A percentile compares a stretch with the other conserved stretches of the same genome.
Conservation (phyloP, 495 filamentous ascomycete species). For the Beverwykella pulmonaria region DNA sequence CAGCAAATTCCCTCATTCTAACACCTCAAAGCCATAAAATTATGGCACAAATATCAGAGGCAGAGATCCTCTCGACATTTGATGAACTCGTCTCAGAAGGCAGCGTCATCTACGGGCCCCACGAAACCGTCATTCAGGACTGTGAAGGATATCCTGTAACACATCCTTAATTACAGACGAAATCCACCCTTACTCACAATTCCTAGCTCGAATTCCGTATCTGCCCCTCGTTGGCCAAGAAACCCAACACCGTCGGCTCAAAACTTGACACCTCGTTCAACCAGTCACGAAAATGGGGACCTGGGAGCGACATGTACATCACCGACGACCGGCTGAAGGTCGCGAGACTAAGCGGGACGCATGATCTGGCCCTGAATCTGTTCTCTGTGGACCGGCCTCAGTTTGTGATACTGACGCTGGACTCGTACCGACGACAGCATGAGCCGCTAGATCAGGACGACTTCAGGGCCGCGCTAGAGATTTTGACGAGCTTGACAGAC, state of each 20-base stretch:
- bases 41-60: slow-evolving; percentile 3
- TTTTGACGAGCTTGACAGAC: background rate
- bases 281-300: slow-evolving; percentile 13
- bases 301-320: slow-evolving; percentile 28
- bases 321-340: slow-evolving; percentile 15
- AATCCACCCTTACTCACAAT: background rate
- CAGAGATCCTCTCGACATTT: slow-evolving; percentile 18
- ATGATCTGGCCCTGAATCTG: slow-evolving; percentile 20
- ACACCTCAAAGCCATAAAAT: background rate
- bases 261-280: slow-evolving; percentile 8
- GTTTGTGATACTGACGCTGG: slow-evolving; percentile 17
- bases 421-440: slow-evolving; percentile 25
- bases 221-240: slow-evolving; percentile 12
- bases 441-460: slow-evolving; percentile 19
- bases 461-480: slow-evolving; percentile 12
- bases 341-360: slow-evolving; percentile 8
- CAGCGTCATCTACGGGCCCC: slow-evolving; percentile 17
- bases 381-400: slow-evolving; percentile 23
- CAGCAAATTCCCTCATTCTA: background rate
- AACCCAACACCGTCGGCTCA: slow-evolving; percentile 16
- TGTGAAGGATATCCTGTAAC: slow-evolving; percentile 26
- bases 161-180: background rate
- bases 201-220: slow-evolving; percentile 29
- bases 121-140: slow-evolving; percentile 8
- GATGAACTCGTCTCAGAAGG: slow-evolving; percentile 16